Evolutionary conservation across 129 eudicot species (phyloP), one percentile per base, ranked within the genome.

Genomic region (Tanacetum coccineum): DNA sequence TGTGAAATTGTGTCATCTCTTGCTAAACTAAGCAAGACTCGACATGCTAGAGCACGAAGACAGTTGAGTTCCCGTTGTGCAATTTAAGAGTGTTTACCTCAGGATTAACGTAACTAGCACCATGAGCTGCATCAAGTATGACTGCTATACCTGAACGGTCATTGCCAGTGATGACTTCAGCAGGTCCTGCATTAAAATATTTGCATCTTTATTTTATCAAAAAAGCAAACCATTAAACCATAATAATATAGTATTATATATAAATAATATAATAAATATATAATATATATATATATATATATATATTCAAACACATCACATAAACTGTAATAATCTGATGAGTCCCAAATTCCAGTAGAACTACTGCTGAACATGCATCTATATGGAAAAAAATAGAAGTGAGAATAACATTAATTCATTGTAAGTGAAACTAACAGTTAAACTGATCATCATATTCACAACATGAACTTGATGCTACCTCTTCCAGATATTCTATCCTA

Each of bases 291-390:
- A n/a, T n/a, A n/a, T n/a, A n/a, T n/a, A 69, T 20, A 21, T 17
- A 45, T 10, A 58, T 63, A 17, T 20, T 6, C 18, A 26, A 32
- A 28, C n/a, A n/a, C 58, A 45, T 44, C 61, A 47, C 20, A 46
- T 40, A 40, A 74, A 44, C 59, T 74, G 68, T 50, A 39, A 42
- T 79, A 58, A 64, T 59, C 54, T 22, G 30, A 5, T 22, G 53
- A 68, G 50, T 67, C 54, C n/a, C 54, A 15, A 30, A 59, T 72
- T 49, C 17, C 54, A 60, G 52, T 50, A 66, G 70, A 61, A 66
- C 60, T 48, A 39, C 63, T 17, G 60, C 17, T 62, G 52, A 67
- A 45, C 17, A 57, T 48, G 52, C 59, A 65, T 63, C 79, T 59
- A 59, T 51, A 59, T 26, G 9, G 3, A 49, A 21, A 25, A 36